Conservation (phyloP, 2,329 filamentous ascomycete genomes). For the Aspergillus luchuensis region DNA sequence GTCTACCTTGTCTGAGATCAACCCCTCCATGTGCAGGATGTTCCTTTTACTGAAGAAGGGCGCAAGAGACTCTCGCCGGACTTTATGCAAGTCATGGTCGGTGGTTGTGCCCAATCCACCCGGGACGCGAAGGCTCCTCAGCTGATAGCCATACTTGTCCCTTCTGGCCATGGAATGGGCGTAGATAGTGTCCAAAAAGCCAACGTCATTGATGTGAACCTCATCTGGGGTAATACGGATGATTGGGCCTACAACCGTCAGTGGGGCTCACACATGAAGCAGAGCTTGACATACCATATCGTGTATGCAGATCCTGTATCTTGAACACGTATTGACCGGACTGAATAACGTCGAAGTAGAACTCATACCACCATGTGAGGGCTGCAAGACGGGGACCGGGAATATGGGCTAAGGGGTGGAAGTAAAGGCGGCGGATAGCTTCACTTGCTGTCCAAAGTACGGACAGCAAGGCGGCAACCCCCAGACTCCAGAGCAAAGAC, state of each 20-base stretch:
- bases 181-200: slow-evolving; percentile 32
- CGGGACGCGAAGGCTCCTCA: slow-evolving; percentile 27
- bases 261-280: slow-evolving; percentile 7
- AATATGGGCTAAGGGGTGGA: slow-evolving; percentile 9
- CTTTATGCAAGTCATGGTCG: slow-evolving; percentile 31
- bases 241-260: slow-evolving; percentile 35
- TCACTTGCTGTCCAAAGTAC: background rate
- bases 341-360: slow-evolving; percentile 20
- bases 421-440: slow-evolving; percentile 7
- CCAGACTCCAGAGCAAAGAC: background rate
- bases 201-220: slow-evolving; percentile 40
- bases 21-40: slow-evolving; percentile 28
- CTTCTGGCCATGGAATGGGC: slow-evolving; percentile 24
- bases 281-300: slow-evolving; percentile 34
- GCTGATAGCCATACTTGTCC: slow-evolving; percentile 31
- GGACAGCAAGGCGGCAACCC: background rate
- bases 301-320: slow-evolving; percentile 36
- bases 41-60: slow-evolving; percentile 36
- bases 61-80: slow-evolving; percentile 32
- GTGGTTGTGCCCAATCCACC: slow-evolving; percentile 31
- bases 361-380: slow-evolving; percentile 13
- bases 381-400: slow-evolving; percentile 18
- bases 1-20: slow-evolving; percentile 29
- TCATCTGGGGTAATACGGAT: slow-evolving; percentile 42
- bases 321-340: slow-evolving; percentile 36